Conservation (phyloP, 1,284 basidiomycete genomes). For the Austroboletus niveus region DNA sequence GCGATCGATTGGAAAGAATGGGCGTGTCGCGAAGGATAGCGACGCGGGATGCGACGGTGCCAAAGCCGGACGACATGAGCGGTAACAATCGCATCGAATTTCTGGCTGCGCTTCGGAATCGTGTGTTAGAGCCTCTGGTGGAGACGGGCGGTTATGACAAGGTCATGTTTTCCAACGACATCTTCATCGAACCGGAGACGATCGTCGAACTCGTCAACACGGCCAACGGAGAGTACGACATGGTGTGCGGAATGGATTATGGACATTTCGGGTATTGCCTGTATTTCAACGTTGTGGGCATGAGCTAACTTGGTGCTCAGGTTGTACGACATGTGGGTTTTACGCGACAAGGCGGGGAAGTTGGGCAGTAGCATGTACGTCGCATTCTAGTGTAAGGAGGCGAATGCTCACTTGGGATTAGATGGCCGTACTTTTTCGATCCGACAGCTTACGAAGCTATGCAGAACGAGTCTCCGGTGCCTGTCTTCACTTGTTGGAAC, state of each 20-base stretch:
- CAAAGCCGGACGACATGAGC: constrained; percentile 8
- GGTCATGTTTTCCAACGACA: constrained; percentile 52
- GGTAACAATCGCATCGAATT: constrained; percentile 38
- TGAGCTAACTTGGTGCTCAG: neutral
- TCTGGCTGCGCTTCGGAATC: constrained; percentile 46
- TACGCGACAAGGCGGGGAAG: constrained; percentile 21
- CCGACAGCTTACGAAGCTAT: constrained; percentile 34
- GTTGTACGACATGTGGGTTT: constrained; percentile 25
- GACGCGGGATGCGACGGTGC: constrained; percentile 8
- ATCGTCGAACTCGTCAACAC: constrained; percentile 49
- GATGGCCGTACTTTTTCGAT: constrained; percentile 56
- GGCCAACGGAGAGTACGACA: constrained; percentile 47
- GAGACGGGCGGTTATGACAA: constrained; percentile 40
- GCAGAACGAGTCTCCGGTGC: constrained; percentile 41
- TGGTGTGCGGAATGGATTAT: constrained; percentile 56
- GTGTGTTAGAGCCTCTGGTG: constrained; percentile 43
- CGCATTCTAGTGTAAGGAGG: neutral
- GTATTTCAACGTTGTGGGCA: neutral
- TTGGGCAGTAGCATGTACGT: constrained; percentile 18
- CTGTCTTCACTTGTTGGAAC: constrained; percentile 60
- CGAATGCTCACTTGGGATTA: neutral
- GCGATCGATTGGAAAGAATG: constrained; percentile 12
- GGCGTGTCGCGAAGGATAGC: constrained; percentile 16
- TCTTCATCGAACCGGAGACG: constrained; percentile 46
- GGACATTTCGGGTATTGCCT: constrained; percentile 33